A percentile compares a stretch with the other conserved stretches of the same genome.
phyloP scores from a whole-genome alignment of 2,329 filamentous ascomycete genomes.

The Pseudopyricularia javanii region DNA sequence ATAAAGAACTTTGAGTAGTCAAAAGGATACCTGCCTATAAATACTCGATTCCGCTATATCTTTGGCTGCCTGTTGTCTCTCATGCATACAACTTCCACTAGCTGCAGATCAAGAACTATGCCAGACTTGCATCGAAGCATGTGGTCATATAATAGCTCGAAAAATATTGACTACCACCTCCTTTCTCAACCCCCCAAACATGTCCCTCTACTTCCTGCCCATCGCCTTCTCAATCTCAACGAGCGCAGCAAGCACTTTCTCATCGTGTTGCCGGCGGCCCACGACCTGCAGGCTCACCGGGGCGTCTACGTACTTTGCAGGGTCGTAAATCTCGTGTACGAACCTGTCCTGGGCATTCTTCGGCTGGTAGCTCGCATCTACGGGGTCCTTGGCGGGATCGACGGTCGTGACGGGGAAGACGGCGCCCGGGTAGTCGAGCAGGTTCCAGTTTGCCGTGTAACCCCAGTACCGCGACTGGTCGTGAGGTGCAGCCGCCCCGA shows the following conservation, averaged over 20 bases:
- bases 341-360: constrained; percentile 11
- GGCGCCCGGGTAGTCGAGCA: constrained; percentile 52
- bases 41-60: too few species aligned
- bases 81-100: too few species aligned
- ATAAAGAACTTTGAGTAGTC: too few species aligned
- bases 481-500: constrained; percentile 22
- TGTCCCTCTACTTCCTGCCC: not conserved
- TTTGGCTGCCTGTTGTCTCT: too few species aligned
- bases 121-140: too few species aligned
- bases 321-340: constrained; percentile 17
- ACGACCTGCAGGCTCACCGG: constrained; percentile 42
- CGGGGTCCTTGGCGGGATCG: constrained; percentile 13
- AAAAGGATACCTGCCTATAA: too few species aligned
- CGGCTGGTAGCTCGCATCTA: constrained; percentile 9
- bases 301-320: constrained; percentile 31
- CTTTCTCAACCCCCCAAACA: too few species aligned
- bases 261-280: constrained; percentile 38
- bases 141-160: too few species aligned
- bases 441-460: constrained; percentile 57
- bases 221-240: constrained; percentile 1
- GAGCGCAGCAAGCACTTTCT: constrained; percentile 13
- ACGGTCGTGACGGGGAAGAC: constrained; percentile 42
- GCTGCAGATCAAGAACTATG: too few species aligned
- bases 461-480: constrained; percentile 39
- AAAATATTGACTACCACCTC: too few species aligned